Evolutionary conservation across 805 yeast genomes (phyloP).

Genomic region (Yarrowia sp.): DNA sequence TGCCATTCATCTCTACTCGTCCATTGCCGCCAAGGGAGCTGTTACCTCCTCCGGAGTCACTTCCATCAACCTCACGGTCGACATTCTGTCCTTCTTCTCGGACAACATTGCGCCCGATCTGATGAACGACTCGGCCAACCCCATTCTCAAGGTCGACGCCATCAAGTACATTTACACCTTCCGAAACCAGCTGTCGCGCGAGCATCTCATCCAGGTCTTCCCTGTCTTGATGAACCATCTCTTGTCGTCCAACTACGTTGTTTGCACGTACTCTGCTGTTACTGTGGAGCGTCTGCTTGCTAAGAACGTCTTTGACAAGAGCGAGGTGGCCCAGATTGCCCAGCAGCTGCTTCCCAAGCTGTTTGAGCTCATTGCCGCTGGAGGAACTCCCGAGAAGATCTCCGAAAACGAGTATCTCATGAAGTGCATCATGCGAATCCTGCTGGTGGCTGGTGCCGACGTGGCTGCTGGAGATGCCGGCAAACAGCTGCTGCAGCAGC

Average conservation of each 20-base stretch:
- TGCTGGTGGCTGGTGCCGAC: slow-evolving; percentile 53
- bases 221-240: slow-evolving; percentile 76
- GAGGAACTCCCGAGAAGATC: slow-evolving; percentile 74
- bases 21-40: slow-evolving; percentile 88
- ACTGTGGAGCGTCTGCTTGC: slow-evolving; percentile 87
- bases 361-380: slow-evolving; percentile 57
- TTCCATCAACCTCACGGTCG: slow-evolving; percentile 77
- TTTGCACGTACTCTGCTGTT: slow-evolving; percentile 89
- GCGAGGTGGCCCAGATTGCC: slow-evolving; percentile 62
- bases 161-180: slow-evolving; percentile 85
- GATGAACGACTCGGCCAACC: slow-evolving; percentile 54
- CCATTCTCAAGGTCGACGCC: slow-evolving; percentile 87
- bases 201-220: slow-evolving; percentile 72
- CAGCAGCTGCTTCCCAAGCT: slow-evolving; percentile 62
- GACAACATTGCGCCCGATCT: slow-evolving; percentile 81
- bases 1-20: slow-evolving; percentile 79
- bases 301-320: slow-evolving; percentile 63
- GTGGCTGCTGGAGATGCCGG: slow-evolving; percentile 43
- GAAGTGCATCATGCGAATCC: slow-evolving; percentile 81
- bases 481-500: slow-evolving; percentile 54
- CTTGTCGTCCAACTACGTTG: slow-evolving; percentile 65
- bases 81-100: slow-evolving; percentile 82
- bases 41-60: slow-evolving; percentile 85
- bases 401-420: slow-evolving; percentile 94
- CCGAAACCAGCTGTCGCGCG: slow-evolving; percentile 88